Conservation (phyloP, 768 basidiomycete species). For the Rhodotorula babjevae region DNA sequence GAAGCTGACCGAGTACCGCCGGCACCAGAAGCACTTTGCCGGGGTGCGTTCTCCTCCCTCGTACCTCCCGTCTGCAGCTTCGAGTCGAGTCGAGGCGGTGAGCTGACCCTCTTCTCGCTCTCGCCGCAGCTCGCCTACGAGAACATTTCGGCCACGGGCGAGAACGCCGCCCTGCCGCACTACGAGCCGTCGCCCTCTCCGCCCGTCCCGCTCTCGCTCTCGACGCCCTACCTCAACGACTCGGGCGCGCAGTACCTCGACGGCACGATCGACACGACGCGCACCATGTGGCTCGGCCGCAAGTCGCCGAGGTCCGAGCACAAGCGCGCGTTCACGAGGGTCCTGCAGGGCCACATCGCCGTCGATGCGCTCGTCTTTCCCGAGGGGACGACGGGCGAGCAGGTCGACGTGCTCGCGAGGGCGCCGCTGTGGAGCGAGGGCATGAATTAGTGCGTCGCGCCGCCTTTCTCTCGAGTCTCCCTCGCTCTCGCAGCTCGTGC, state of each 20-base stretch:
- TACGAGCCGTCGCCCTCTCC: conserved; percentile 70
- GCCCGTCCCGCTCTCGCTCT: conserved; percentile 68
- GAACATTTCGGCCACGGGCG: conserved; percentile 73
- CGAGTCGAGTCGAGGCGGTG: no score
- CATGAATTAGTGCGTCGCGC: conserved; percentile 32
- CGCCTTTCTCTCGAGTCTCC: background rate
- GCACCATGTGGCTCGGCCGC: conserved; percentile 64
- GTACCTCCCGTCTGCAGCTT: background rate
- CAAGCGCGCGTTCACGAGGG: conserved; percentile 85
- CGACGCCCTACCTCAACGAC: conserved; percentile 86
- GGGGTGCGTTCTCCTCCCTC: conserved; percentile 12
- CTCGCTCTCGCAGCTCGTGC: no score
- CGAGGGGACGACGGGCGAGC: conserved; percentile 69
- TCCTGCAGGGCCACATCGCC: conserved; percentile 95
- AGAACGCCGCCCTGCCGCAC: conserved; percentile 91
- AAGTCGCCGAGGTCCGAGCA: background rate
- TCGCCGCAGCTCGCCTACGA: conserved; percentile 38
- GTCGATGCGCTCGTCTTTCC: conserved; percentile 88
- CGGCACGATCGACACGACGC: conserved; percentile 64
- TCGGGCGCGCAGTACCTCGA: conserved; percentile 69
- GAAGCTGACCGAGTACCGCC: conserved; percentile 70
- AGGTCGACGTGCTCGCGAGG: conserved; percentile 39
- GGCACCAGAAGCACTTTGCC: conserved; percentile 41
- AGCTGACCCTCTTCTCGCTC: background rate
- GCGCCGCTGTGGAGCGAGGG: conserved; percentile 39